A percentile compares a stretch with the other conserved stretches of the same genome.
These are phyloP conservation scores for Spatholobus suberectus DNA, from an alignment of 306 rosid species.

Conservation along the genomic window DNA sequence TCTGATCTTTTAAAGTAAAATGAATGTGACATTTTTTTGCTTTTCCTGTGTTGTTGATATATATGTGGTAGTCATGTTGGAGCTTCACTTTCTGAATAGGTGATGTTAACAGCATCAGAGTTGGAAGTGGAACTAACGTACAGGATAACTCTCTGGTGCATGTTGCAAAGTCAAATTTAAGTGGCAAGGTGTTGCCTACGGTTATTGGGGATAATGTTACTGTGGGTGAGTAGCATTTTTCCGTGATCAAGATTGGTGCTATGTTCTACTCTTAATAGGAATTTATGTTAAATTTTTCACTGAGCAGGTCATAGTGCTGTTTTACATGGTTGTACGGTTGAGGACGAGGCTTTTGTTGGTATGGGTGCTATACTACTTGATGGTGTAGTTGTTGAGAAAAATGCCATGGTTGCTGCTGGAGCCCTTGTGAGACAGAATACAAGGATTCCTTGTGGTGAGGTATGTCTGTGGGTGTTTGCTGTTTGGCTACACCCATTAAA, in stretches of 20 bases:
- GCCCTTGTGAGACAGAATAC: slow-evolving; percentile 93
- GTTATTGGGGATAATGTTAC: slow-evolving; percentile 88
- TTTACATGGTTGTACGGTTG: slow-evolving; percentile 90
- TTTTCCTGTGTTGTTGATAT: neutral
- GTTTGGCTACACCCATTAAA: slow-evolving; percentile 1
- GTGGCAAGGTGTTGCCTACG: slow-evolving; percentile 93
- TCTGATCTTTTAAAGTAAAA: neutral
- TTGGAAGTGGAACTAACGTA: slow-evolving; percentile 92
- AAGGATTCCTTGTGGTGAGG: slow-evolving; percentile 90
- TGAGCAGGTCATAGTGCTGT: slow-evolving; percentile 86
- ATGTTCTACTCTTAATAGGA: neutral
- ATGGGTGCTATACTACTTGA: slow-evolving; percentile 93
- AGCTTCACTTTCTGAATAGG: slow-evolving; percentile 49
- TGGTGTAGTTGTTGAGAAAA: slow-evolving; percentile 85
- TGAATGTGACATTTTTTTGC: neutral
- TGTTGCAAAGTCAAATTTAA: slow-evolving; percentile 86
- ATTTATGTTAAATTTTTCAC: slow-evolving; percentile 20
- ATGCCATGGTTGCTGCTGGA: slow-evolving; percentile 95
- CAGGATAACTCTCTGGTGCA: slow-evolving; percentile 97
- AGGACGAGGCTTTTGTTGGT: slow-evolving; percentile 95
- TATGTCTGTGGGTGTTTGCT: slow-evolving; percentile 39
- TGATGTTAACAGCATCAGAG: slow-evolving; percentile 87
- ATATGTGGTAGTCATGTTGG: neutral
- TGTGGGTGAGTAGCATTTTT: slow-evolving; percentile 66
- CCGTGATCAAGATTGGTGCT: slow-evolving; percentile 27